Percentiles rank a stretch among this genome's conserved stretches.
Conservation (phyloP, 495 filamentous ascomycete species). For the Aspergillus indologenus region DNA sequence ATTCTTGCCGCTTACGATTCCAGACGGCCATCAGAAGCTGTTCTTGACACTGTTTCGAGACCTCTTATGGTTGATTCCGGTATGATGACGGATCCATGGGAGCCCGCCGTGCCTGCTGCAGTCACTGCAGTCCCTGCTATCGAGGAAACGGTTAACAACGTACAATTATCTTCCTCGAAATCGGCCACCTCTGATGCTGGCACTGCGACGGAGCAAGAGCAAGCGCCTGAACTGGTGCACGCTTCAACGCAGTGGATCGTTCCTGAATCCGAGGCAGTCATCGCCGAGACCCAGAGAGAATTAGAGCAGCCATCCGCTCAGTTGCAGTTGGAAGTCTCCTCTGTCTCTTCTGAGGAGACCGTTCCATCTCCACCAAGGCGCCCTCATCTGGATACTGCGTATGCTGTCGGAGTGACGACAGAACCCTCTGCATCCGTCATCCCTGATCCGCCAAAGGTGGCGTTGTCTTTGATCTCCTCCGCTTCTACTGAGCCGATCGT, state of each 20-base stretch:
- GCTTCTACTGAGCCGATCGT: slow-evolving; percentile 25
- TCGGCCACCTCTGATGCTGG: slow-evolving; percentile 17
- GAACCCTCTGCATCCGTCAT: slow-evolving; percentile 27
- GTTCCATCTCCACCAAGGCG: slow-evolving; percentile 30
- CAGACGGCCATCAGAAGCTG: slow-evolving; percentile 36
- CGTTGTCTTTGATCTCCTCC: slow-evolving; percentile 29
- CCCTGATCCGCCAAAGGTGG: slow-evolving; percentile 24
- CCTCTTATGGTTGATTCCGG: slow-evolving; percentile 71
- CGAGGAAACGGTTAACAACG: slow-evolving; percentile 7
- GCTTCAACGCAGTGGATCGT: slow-evolving; percentile 41
- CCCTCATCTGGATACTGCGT: slow-evolving; percentile 33
- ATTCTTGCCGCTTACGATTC: slow-evolving; percentile 39
- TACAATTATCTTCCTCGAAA: slow-evolving; percentile 26
- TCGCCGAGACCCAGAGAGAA: slow-evolving; percentile 16
- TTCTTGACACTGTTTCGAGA: slow-evolving; percentile 27
- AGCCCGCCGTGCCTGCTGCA: slow-evolving; percentile 14
- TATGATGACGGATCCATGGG: slow-evolving; percentile 83
- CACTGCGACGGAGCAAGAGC: slow-evolving; percentile 16
- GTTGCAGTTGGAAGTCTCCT: slow-evolving; percentile 34
- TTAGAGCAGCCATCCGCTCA: slow-evolving; percentile 18
- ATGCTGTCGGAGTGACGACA: slow-evolving; percentile 29
- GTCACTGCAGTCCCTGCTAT: not conserved
- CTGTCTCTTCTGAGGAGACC: slow-evolving; percentile 38
- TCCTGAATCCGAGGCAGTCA: slow-evolving; percentile 21
- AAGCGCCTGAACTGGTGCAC: slow-evolving; percentile 27